phyloP scores from a whole-genome alignment of 305 asterid genomes.

The Withania somnifera region DNA sequence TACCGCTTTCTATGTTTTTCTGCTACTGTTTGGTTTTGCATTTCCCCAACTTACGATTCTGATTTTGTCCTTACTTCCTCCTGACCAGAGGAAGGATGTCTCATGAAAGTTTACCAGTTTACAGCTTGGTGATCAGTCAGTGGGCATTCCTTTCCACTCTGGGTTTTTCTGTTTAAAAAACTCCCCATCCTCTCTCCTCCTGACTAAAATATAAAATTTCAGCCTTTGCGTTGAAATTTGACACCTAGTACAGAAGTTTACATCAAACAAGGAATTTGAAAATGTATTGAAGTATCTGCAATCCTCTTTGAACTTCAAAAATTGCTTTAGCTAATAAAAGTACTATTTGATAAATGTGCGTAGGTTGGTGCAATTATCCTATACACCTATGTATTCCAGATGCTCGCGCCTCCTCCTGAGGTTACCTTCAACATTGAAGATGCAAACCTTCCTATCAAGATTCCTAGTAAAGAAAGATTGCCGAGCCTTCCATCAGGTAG shows the following conservation, averaged over 20 bases:
- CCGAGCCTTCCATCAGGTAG: slow-evolving; percentile 20
- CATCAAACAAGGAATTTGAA: not conserved
- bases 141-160: not conserved
- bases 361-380: slow-evolving; percentile 96
- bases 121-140: not conserved
- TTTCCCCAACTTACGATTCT: not conserved
- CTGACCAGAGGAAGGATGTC: not conserved
- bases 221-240: not conserved
- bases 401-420: slow-evolving; percentile 93
- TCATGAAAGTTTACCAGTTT: not conserved
- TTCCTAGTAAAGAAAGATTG: slow-evolving; percentile 23
- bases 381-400: slow-evolving; percentile 87
- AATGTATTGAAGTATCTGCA: not conserved
- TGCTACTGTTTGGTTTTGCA: not conserved
- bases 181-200: not conserved
- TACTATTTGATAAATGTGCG: not conserved
- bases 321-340: not conserved
- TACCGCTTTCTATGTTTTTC: not conserved
- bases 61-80: not conserved
- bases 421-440: slow-evolving; percentile 64
- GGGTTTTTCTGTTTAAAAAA: not conserved
- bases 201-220: not conserved
- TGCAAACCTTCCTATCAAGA: slow-evolving; percentile 35
- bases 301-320: not conserved
- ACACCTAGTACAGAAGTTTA: not conserved